Conservation (phyloP, 495 filamentous ascomycete species). For the Durotheca rogersii region DNA sequence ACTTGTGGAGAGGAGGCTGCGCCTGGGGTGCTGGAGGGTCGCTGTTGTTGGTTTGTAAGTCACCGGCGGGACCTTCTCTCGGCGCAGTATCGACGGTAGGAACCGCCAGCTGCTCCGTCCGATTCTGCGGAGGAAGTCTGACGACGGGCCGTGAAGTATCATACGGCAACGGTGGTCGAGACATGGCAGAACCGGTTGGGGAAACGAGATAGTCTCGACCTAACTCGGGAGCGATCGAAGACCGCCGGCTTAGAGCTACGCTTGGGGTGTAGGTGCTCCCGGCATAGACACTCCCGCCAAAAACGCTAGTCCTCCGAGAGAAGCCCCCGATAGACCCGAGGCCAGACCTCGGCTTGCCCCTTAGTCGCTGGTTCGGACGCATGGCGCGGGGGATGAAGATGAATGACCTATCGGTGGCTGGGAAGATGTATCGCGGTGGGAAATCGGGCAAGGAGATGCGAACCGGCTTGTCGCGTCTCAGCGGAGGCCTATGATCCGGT, state of each 20-base stretch:
- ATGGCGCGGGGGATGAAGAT: constrained; percentile 96
- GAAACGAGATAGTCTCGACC: constrained; percentile 74
- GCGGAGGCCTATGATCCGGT: constrained; percentile 89
- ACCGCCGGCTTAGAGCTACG: constrained; percentile 84
- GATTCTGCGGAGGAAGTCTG: constrained; percentile 71
- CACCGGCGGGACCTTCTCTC: constrained; percentile 11
- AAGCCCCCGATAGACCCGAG: constrained; percentile 66
- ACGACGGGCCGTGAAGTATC: constrained; percentile 77
- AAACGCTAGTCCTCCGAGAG: constrained; percentile 68
- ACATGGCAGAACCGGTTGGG: constrained; percentile 73
- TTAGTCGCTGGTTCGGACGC: constrained; percentile 81
- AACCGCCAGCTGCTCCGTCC: constrained; percentile 35
- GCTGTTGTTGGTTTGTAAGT: constrained; percentile 43
- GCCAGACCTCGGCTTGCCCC: constrained; percentile 69
- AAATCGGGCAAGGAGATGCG: constrained; percentile 83
- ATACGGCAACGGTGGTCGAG: constrained; percentile 59
- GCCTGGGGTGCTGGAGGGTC: constrained; percentile 56
- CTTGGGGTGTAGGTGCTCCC: constrained; percentile 88
- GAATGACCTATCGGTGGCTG: constrained; percentile 84
- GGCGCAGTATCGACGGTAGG: constrained; percentile 30
- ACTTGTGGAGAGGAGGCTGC: constrained; percentile 67
- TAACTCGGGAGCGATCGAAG: constrained; percentile 76
- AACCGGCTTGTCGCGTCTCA: constrained; percentile 95
- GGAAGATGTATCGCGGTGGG: constrained; percentile 84
- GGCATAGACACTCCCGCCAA: constrained; percentile 73